Conservation (phyloP, 768 basidiomycete genomes). For the Serendipita sp. region DNA sequence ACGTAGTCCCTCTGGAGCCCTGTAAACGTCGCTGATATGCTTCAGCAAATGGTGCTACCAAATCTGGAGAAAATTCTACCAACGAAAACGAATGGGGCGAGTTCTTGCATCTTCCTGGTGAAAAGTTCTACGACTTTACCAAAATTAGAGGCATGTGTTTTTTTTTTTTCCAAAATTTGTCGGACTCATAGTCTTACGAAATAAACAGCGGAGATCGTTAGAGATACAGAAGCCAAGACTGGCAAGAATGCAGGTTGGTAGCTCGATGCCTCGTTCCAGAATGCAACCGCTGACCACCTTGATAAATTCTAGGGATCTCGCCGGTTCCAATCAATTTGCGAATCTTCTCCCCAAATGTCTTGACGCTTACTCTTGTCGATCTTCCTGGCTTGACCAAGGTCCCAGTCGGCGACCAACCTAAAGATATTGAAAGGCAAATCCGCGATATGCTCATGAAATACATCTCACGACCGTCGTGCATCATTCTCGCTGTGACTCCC, state of each 20-base stretch:
- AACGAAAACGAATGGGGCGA: slow-evolving; percentile 98
- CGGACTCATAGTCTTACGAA: slow-evolving; percentile 30
- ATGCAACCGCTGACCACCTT: not conserved
- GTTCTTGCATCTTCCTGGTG: slow-evolving; percentile 87
- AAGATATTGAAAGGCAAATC: slow-evolving; percentile 95
- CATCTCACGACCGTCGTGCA: slow-evolving; percentile 88
- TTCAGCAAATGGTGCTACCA: slow-evolving; percentile 13
- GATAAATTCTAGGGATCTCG: slow-evolving; percentile 57
- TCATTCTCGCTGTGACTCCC: slow-evolving; percentile 89
- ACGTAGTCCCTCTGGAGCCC: slow-evolving; percentile 30
- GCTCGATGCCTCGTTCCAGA: not conserved
- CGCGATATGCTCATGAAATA: slow-evolving; percentile 91
- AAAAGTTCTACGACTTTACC: slow-evolving; percentile 95
- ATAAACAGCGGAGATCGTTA: slow-evolving; percentile 81
- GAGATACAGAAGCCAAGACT: slow-evolving; percentile 96
- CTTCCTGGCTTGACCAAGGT: slow-evolving; percentile 91
- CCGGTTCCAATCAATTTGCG: slow-evolving; percentile 94
- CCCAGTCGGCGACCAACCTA: slow-evolving; percentile 89
- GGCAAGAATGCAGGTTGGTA: slow-evolving; percentile 70
- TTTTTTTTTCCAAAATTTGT: not conserved
- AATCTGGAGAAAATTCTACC: slow-evolving; percentile 48
- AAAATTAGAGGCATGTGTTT: slow-evolving; percentile 9
- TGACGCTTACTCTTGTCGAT: slow-evolving; percentile 95
- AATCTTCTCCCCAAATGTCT: slow-evolving; percentile 91
- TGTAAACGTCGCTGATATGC: slow-evolving; percentile 13